These are phyloP conservation scores for Venturia nashicola DNA, from an alignment of 2,329 filamentous ascomycete genomes.

Conservation along the genomic window DNA sequence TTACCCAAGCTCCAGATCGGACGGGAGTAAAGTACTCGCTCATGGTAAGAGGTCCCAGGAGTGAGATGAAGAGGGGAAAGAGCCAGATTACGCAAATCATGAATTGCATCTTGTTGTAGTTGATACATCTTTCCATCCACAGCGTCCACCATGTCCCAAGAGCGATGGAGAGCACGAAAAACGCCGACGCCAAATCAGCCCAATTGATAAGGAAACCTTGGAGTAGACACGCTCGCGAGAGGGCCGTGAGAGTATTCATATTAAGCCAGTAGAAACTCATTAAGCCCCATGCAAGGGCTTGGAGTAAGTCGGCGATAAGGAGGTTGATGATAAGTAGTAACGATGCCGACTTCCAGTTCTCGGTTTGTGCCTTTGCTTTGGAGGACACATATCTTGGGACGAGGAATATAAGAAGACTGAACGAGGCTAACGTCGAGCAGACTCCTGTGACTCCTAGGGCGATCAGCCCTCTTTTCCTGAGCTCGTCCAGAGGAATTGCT, in stretches of 20 bases:
- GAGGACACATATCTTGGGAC: slow-evolving; percentile 27
- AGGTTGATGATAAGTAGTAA: slow-evolving; percentile 43
- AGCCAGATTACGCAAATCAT: slow-evolving; percentile 34
- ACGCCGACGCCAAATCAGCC: slow-evolving; percentile 39
- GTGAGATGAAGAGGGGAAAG: slow-evolving; percentile 32
- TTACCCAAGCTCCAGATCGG: slow-evolving; percentile 39
- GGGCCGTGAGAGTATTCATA: slow-evolving; percentile 30
- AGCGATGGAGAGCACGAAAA: slow-evolving; percentile 42
- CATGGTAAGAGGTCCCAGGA: slow-evolving; percentile 33
- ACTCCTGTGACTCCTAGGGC: slow-evolving; percentile 11
- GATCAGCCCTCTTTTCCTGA: background rate
- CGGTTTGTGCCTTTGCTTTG: slow-evolving; percentile 22
- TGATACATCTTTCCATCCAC: slow-evolving; percentile 29
- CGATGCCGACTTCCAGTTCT: slow-evolving; percentile 41
- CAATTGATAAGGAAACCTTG: slow-evolving; percentile 41
- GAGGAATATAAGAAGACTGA: slow-evolving; percentile 34
- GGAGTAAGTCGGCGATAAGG: slow-evolving; percentile 40
- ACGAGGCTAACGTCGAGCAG: slow-evolving; percentile 28
- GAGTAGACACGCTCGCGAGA: slow-evolving; percentile 33
- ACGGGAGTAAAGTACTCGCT: slow-evolving; percentile 28
- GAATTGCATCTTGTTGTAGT: slow-evolving; percentile 31
- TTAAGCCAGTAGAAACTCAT: slow-evolving; percentile 33
- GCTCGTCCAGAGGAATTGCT: background rate
- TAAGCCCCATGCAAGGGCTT: slow-evolving; percentile 37
- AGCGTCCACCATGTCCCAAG: slow-evolving; percentile 36